A percentile compares a stretch with the other conserved stretches of the same genome.
phyloP scores from a whole-genome alignment of 345 rosid species.

The Brassica juncea region DNA sequence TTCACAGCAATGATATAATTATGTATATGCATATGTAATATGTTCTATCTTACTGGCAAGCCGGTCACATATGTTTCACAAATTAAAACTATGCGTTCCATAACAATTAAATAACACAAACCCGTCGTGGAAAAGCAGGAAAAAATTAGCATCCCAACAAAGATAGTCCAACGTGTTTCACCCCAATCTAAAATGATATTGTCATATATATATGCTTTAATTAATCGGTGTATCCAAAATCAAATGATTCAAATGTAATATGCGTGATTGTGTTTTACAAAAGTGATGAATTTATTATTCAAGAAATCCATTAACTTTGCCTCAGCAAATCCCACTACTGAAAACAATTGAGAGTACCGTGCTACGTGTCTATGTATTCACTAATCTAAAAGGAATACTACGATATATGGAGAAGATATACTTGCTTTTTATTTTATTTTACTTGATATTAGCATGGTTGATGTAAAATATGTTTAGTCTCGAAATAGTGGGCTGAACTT shows the following conservation, averaged over 20 bases:
- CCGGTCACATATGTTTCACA: too few relatives aligned
- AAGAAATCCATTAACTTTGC: not conserved
- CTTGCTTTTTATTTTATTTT: not conserved
- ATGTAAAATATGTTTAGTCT: slow-evolving; percentile 12
- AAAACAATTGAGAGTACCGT: not conserved
- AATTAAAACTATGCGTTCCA: too few relatives aligned
- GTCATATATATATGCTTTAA: not conserved
- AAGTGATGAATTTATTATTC: not conserved
- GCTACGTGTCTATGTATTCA: not conserved
- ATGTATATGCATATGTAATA: too few relatives aligned
- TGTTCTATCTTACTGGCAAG: too few relatives aligned
- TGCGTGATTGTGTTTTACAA: not conserved
- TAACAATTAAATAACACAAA: not conserved
- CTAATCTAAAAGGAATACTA: not conserved
- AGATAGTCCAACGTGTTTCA: not conserved
- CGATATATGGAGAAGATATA: not conserved
- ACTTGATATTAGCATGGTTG: not conserved
- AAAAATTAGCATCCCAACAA: not conserved
- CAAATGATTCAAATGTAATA: not conserved
- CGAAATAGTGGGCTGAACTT: slow-evolving; percentile 17
- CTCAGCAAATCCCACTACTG: not conserved
- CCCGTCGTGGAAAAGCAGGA: not conserved
- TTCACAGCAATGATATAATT: too few relatives aligned
- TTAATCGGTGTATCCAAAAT: not conserved
- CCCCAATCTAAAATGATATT: not conserved